phyloP scores from a whole-genome alignment of 768 basidiomycete species.

The Inosperma sp. region DNA sequence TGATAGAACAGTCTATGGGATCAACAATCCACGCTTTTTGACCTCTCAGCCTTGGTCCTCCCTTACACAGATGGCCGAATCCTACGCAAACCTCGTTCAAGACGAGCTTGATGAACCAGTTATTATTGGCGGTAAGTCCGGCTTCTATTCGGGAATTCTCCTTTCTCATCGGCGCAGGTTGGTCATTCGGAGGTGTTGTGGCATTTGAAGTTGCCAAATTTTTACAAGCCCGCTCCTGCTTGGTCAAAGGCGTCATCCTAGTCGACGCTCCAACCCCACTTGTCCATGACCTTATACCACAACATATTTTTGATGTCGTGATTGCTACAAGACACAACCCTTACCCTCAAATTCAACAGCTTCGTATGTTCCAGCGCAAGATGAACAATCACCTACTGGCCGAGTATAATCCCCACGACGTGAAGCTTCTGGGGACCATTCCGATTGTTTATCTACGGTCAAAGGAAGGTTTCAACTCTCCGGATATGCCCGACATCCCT shows the following conservation, averaged over 20 bases:
- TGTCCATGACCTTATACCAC: constrained; percentile 48
- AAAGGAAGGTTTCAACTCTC: constrained; percentile 38
- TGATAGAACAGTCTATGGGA: constrained; percentile 53
- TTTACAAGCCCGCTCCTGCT: constrained; percentile 33
- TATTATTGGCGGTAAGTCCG: constrained; percentile 53
- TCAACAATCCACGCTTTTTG: constrained; percentile 52
- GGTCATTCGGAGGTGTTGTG: constrained; percentile 75
- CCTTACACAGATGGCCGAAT: constrained; percentile 47
- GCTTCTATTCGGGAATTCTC: not conserved
- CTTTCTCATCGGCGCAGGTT: constrained; percentile 42
- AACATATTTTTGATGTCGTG: constrained; percentile 46
- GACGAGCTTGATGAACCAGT: constrained; percentile 35
- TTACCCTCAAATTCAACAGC: constrained; percentile 28
- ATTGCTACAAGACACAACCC: constrained; percentile 26
- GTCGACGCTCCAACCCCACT: constrained; percentile 64
- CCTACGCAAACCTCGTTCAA: constrained; percentile 43
- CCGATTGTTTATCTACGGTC: constrained; percentile 53
- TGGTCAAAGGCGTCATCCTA: constrained; percentile 54
- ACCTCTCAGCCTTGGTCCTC: constrained; percentile 43
- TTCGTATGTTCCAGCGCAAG: constrained; percentile 46
- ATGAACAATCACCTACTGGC: constrained; percentile 45
- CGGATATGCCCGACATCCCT: constrained; percentile 35
- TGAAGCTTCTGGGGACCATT: constrained; percentile 20
- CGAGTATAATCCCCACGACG: constrained; percentile 37
- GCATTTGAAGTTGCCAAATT: constrained; percentile 61